Evolutionary conservation across 2,329 filamentous ascomycete genomes (phyloP).

Genomic region (Juglanconis sp.): DNA sequence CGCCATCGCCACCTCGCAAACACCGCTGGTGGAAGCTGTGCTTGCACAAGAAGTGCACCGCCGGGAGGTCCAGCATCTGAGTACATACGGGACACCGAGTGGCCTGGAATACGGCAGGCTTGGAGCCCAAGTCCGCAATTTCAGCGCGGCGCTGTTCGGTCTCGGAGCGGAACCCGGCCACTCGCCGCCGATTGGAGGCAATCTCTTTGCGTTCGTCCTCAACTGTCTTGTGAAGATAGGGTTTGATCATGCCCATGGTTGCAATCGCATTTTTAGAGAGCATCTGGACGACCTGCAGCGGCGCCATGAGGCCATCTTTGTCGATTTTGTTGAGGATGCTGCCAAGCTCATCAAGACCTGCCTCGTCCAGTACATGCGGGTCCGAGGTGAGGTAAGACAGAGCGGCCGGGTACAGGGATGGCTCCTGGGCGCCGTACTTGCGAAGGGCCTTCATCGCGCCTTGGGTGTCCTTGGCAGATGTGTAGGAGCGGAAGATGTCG

Average conservation of each 20-base stretch:
- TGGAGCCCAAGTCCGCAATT: conserved; percentile 70
- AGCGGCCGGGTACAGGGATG: conserved; percentile 87
- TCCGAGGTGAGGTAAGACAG: conserved; percentile 91
- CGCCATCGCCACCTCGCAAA: conserved; percentile 47
- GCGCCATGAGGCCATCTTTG: conserved; percentile 87
- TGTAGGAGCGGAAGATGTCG: conserved; percentile 96
- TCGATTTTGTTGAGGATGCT: conserved; percentile 82
- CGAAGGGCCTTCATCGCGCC: conserved; percentile 85
- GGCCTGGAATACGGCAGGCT: conserved; percentile 86
- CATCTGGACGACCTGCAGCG: conserved; percentile 93
- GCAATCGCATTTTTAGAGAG: conserved; percentile 69
- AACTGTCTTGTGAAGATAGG: conserved; percentile 85
- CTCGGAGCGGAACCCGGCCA: conserved; percentile 78
- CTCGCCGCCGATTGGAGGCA: conserved; percentile 71
- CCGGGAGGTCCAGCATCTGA: conserved; percentile 75
- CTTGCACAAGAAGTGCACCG: conserved; percentile 94
- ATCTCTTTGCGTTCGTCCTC: conserved; percentile 87
- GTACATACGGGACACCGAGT: conserved; percentile 84
- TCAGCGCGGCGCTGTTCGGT: conserved; percentile 77
- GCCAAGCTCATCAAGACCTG: conserved; percentile 77
- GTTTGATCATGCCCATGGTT: conserved; percentile 96
- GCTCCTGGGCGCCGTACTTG: conserved; percentile 89
- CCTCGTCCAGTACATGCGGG: conserved; percentile 75
- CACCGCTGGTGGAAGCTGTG: conserved; percentile 95
- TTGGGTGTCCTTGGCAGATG: conserved; percentile 82